phyloP scores from a whole-genome alignment of 805 yeast genomes.

The Vanderwaltozyma verrucispora region DNA sequence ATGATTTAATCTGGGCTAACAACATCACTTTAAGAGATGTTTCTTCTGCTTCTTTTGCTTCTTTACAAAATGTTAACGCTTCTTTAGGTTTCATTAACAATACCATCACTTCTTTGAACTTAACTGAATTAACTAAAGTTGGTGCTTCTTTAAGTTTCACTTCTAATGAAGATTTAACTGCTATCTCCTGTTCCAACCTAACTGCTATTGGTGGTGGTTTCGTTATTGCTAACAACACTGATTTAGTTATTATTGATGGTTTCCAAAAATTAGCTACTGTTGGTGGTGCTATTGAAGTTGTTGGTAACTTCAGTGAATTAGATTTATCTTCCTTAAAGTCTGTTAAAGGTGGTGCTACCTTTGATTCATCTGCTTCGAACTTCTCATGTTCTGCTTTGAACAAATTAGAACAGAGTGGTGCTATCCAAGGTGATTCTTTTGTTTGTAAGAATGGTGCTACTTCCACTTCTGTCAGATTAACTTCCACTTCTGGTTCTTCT shows the following conservation, averaged over 20 bases:
- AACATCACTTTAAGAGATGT: constrained; percentile 79
- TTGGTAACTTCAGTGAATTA: constrained; percentile 75
- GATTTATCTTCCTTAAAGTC: constrained; percentile 60
- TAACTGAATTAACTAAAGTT: constrained; percentile 46
- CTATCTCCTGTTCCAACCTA: constrained; percentile 59
- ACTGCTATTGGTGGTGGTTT: constrained; percentile 87
- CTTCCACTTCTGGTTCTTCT: constrained; percentile 22
- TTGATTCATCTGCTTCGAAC: constrained; percentile 59
- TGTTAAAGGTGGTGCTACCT: constrained; percentile 86
- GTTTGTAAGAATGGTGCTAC: constrained; percentile 56
- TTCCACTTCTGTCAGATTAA: constrained; percentile 35
- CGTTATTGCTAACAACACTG: constrained; percentile 74
- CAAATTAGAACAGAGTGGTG: constrained; percentile 62
- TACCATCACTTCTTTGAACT: constrained; percentile 45
- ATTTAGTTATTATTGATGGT: constrained; percentile 54
- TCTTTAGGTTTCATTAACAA: constrained; percentile 74
- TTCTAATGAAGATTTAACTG: constrained; percentile 64
- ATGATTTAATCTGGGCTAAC: constrained; percentile 73
- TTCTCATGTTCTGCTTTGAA: constrained; percentile 76
- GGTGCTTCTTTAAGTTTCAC: constrained; percentile 76
- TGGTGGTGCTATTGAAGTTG: constrained; percentile 79
- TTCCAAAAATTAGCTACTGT: constrained; percentile 64
- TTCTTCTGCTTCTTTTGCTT: constrained; percentile 56
- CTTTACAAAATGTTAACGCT: constrained; percentile 64
- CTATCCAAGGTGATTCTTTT: constrained; percentile 84